Percentiles rank a stretch among this genome's conserved stretches.
Conservation (phyloP, 768 basidiomycete species). For the Leucocoprinus sp. region DNA sequence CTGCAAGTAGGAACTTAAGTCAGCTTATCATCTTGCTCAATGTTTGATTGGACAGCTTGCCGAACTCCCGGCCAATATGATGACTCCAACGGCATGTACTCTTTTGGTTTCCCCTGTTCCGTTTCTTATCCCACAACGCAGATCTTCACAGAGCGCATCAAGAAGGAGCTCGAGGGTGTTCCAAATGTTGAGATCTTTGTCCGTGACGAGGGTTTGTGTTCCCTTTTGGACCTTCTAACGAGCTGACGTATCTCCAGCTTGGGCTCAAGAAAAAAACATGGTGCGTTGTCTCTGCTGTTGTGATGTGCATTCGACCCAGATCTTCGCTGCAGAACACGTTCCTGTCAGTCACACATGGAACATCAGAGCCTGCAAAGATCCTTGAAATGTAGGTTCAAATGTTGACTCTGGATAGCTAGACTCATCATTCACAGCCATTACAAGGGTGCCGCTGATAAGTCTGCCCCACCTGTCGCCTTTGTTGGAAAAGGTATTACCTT, state of each 20-base stretch:
- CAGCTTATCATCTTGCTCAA: neutral
- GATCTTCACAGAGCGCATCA: constrained; percentile 65
- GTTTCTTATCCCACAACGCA: constrained; percentile 17
- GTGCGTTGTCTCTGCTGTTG: constrained; percentile 23
- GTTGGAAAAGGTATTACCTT: constrained; percentile 91
- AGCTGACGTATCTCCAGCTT: constrained; percentile 33
- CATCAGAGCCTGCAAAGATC: constrained; percentile 78
- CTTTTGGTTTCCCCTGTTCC: neutral
- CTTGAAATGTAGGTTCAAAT: constrained; percentile 59
- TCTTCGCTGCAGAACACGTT: constrained; percentile 52
- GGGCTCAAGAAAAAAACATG: constrained; percentile 84
- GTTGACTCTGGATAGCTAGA: too few relatives aligned
- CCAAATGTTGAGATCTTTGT: constrained; percentile 62
- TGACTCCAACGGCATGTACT: constrained; percentile 66
- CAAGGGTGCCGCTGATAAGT: constrained; percentile 55
- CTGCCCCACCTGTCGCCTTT: constrained; percentile 57
- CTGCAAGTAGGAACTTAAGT: constrained; percentile 32
- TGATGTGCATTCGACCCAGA: neutral
- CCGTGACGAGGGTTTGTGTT: constrained; percentile 58
- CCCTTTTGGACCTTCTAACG: neutral
- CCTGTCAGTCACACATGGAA: constrained; percentile 80
- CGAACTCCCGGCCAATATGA: constrained; percentile 81
- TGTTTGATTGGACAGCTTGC: constrained; percentile 43
- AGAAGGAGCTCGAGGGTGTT: constrained; percentile 56
- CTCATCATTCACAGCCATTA: constrained; percentile 52